Base-by-base conservation (phyloP, 2,329 filamentous ascomycete genomes). In the Aspergillus sergii region DNA sequence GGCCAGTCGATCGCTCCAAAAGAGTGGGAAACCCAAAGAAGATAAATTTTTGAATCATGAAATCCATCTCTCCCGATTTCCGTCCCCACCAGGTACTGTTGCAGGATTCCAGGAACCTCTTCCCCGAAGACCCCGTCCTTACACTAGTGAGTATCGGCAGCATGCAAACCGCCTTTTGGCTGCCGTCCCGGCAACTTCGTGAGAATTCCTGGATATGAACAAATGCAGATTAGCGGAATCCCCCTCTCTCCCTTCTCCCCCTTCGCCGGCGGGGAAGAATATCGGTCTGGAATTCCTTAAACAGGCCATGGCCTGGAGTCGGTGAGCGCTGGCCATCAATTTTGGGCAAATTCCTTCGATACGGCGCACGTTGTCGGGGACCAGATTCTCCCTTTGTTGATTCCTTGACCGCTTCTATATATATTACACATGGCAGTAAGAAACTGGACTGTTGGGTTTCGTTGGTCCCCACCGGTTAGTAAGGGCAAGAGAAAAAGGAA, bases 41-140 rank as follows among this genome's bases (percentile, higher is more conserved):
- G 11, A 32, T 41, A 21, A 21, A 26, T 26, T 55, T 39, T 21
- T 56, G 58, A 59, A 58, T 59, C 34, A 34, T 50, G 58, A 54
- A 53, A 28, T 30, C 46, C 46, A 30, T 50, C 23, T 14, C 14
- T 60, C 51, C 57, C 59, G 54, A 53, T 55, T 55, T 26, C 45
- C 36, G n/a, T 51, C 65, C 43, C 65, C 61, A 69, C 65, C 28
- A 61, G 46, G 60, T 69, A 67, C 67, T 66, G 66, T 70, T 71
- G 67, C 67, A 75, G 69, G 72, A 73, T 71, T 67, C 68, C 65
- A 72, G 73, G 70, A 74, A 70, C 68, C 41, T 66, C 69, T 75
- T 75, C 73, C 74, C 73, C 74, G 68, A 66, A 66, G 64, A 63
- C 66, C 69, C 70, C 62, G 69, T 66, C 67, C 66, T 67, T 68